Base-by-base conservation (phyloP, 148 eudicot genomes). In the Talinum fruticosum region DNA sequence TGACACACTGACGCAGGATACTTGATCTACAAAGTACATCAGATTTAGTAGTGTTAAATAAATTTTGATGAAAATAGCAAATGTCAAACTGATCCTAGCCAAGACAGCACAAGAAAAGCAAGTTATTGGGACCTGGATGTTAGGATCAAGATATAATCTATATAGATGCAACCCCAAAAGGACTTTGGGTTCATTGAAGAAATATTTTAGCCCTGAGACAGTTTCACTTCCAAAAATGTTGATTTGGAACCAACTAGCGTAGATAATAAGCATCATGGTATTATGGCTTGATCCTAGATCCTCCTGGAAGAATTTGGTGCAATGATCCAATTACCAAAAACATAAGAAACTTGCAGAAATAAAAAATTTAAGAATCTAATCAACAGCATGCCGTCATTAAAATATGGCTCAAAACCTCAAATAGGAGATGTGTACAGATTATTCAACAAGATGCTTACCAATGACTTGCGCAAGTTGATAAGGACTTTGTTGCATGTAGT, bases 401-500 rank as follows among this genome's bases (percentile, higher is more conserved):
- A 47, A 10, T 66, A 53, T 51, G 35, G 53, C 35, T 33, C 18
- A 32, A 68, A 26, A 36, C 65, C 49, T 35, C 8, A 61, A 30
- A 23, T 57, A 53, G 38, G 59, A 57, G 64, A 18, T 62, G 5
- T 32, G 30, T 35, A 70, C 24, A 62, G 3, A 68, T 1, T 35
- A 66, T 49, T 64, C 35, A 28, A n/a, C 29, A 67, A 16, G 59
- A 38, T 62, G 69, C 76, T 33, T 78, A 82, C 84, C 81, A 62
- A 75, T 78, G 81, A 82, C 79, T 75, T 82, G 81, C 57, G 68
- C 84, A 49, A 82, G 81, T 78, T 82, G 84, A 82, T 82, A 78
- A 74, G 71, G 67, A 64, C 70, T 15, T 23, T 61, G 53, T 70
- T 74, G 84, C 78, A 69, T 78, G 30, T 69, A 78, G 44, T 82